A percentile compares a stretch with the other conserved stretches of the same genome.
Conservation (phyloP, 2,329 filamentous ascomycete genomes). For the Pseudovirgaria hyperparasitica region DNA sequence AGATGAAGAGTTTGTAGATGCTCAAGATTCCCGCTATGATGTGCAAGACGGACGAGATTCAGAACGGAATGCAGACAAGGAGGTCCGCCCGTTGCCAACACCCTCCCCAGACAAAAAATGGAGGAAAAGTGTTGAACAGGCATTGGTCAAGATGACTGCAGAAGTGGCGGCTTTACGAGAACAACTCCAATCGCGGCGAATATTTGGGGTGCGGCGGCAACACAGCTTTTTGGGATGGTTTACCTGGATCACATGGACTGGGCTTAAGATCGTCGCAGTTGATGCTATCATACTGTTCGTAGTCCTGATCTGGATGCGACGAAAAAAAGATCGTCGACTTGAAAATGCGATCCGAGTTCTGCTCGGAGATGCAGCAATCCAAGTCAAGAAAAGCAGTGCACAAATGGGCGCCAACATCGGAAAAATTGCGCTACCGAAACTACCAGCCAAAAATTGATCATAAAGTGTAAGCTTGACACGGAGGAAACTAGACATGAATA, state of each 20-base stretch:
- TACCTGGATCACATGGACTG: slow-evolving; percentile 55
- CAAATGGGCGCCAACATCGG: slow-evolving; percentile 9
- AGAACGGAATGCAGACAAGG: slow-evolving; percentile 8
- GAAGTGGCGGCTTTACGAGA: slow-evolving; percentile 88
- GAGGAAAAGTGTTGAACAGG: slow-evolving; percentile 71
- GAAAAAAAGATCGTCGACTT: slow-evolving; percentile 55
- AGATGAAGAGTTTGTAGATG: slow-evolving; percentile 34
- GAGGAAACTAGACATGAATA: no score
- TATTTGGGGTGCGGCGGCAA: slow-evolving; percentile 54
- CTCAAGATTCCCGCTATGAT: slow-evolving; percentile 33
- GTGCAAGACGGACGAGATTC: slow-evolving; percentile 17
- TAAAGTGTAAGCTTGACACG: no score
- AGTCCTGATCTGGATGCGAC: slow-evolving; percentile 59
- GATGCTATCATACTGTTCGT: slow-evolving; percentile 56
- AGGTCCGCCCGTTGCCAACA: slow-evolving; percentile 8
- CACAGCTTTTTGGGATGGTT: slow-evolving; percentile 57
- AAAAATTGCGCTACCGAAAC: slow-evolving; percentile 12
- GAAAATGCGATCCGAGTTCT: slow-evolving; percentile 62
- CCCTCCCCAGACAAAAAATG: slow-evolving; percentile 44
- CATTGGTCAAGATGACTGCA: slow-evolving; percentile 77
- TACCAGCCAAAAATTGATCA: slow-evolving; percentile 13
- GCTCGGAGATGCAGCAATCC: slow-evolving; percentile 35
- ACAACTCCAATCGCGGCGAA: slow-evolving; percentile 66
- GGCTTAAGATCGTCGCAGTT: slow-evolving; percentile 59
- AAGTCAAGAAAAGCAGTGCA: slow-evolving; percentile 18